Evolutionary conservation across 805 yeast species (phyloP).

Genomic region (Kodamaea laetipori): DNA sequence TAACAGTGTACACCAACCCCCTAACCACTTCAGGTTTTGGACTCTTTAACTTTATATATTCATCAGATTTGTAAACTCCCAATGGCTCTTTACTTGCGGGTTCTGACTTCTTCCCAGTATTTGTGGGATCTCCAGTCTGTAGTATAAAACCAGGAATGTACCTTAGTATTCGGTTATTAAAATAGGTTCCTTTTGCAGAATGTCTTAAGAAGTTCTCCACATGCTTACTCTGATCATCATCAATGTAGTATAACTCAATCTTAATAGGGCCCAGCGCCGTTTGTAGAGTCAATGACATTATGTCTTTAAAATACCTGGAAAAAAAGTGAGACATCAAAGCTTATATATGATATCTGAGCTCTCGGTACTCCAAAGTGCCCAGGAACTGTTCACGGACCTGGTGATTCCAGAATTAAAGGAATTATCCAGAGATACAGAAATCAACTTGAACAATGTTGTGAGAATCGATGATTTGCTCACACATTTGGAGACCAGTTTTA

Average conservation of each 20-base stretch:
- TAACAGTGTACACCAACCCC: conserved; percentile 20
- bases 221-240: conserved; percentile 16
- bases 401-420: conserved; percentile 24
- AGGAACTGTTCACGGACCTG: conserved; percentile 23
- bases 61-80: conserved; percentile 2
- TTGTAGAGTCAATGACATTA: conserved; percentile 18
- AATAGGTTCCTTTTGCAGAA: conserved; percentile 25
- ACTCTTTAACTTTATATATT: not conserved
- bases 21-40: conserved; percentile 9
- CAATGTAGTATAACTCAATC: conserved; percentile 16
- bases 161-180: conserved; percentile 18
- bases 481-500: conserved; percentile 25
- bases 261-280: conserved; percentile 22
- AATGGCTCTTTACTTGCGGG: conserved; percentile 14
- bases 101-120: conserved; percentile 18
- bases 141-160: conserved; percentile 23
- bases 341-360: not conserved
- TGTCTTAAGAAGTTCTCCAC: conserved; percentile 24
- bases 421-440: conserved; percentile 4
- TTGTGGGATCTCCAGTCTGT: conserved; percentile 26
- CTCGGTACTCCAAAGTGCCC: conserved; percentile 12
- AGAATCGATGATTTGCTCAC: conserved; percentile 32
- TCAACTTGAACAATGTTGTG: conserved; percentile 29
- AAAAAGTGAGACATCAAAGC: not conserved
- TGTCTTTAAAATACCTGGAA: too few relatives aligned